Conservation (phyloP, 169 alveolate genomes). For the Neospora caninum region DNA sequence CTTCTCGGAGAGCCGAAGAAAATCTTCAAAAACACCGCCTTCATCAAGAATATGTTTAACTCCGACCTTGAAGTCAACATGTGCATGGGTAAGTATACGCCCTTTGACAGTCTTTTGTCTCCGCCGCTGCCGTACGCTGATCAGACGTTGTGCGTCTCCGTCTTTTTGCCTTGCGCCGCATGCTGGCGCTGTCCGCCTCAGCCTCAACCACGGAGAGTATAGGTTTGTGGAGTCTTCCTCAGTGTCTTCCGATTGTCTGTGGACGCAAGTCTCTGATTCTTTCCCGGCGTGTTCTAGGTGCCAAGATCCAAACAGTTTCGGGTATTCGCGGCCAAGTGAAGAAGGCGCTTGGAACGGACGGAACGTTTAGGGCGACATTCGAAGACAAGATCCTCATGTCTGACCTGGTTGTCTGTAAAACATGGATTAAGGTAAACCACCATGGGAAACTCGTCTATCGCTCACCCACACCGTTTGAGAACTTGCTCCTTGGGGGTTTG, state of each 20-base stretch:
- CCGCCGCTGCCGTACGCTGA: too few relatives aligned
- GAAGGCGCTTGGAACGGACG: slow-evolving; percentile 93
- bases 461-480: too few relatives aligned
- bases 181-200: too few relatives aligned
- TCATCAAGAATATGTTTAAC: slow-evolving; percentile 97
- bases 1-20: slow-evolving; percentile 97
- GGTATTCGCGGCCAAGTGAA: slow-evolving; percentile 99
- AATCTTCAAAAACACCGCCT: slow-evolving; percentile 97
- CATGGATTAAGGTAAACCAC: slow-evolving; percentile 90
- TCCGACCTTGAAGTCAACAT: slow-evolving; percentile 97
- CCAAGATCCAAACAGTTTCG: slow-evolving; percentile 97
- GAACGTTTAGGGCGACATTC: slow-evolving; percentile 97
- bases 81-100: slow-evolving; percentile 83
- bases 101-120: neutral
- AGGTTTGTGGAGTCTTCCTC: too few relatives aligned
- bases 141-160: too few relatives aligned
- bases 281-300: slow-evolving; percentile 73
- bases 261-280: neutral
- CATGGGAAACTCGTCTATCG: too few relatives aligned
- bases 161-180: too few relatives aligned
- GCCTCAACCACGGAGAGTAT: too few relatives aligned
- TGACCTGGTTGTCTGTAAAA: slow-evolving; percentile 96
- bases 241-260: too few relatives aligned
- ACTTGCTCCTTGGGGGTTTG: too few relatives aligned
- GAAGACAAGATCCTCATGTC: slow-evolving; percentile 97